These are phyloP conservation scores for Bombardia bombarda DNA, from an alignment of 495 filamentous ascomycete genomes.

Conservation along the genomic window DNA sequence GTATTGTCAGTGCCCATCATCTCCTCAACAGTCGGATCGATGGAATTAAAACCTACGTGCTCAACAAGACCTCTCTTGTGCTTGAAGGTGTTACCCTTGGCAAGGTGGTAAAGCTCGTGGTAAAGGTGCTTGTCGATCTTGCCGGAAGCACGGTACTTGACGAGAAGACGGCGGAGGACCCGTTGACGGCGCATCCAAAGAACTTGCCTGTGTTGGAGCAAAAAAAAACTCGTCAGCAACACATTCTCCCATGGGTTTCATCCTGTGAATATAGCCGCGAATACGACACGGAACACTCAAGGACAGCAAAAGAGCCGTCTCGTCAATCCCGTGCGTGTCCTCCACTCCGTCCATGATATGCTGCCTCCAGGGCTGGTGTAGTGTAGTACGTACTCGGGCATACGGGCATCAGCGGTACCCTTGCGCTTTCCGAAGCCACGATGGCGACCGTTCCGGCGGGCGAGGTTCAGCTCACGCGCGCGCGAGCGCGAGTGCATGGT, in stretches of 20 bases:
- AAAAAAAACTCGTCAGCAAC: constrained; percentile 20
- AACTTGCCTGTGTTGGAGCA: constrained; percentile 59
- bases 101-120: constrained; percentile 98
- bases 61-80: constrained; percentile 99
- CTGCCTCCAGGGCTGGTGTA: constrained; percentile 1
- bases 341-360: background rate
- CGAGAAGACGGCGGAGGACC: constrained; percentile 94
- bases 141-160: constrained; percentile 97
- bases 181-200: constrained; percentile 99
- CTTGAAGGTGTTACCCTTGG: constrained; percentile 99
- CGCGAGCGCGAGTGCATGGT: constrained; percentile 98
- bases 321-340: background rate
- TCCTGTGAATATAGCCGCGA: too few species aligned
- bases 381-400: constrained; percentile 73
- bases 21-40: too few species aligned
- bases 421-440: constrained; percentile 99
- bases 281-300: background rate
- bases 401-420: constrained; percentile 99
- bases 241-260: background rate
- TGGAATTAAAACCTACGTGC: constrained; percentile 66
- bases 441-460: constrained; percentile 89
- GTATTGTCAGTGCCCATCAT: constrained; percentile 10
- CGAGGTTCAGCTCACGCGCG: constrained; percentile 82
- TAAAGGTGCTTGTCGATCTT: constrained; percentile 99
- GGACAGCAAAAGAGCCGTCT: background rate